A percentile compares a stretch with the other conserved stretches of the same genome.
Conservation (phyloP, 768 basidiomycete species). For the Ephemerocybe angulata region DNA sequence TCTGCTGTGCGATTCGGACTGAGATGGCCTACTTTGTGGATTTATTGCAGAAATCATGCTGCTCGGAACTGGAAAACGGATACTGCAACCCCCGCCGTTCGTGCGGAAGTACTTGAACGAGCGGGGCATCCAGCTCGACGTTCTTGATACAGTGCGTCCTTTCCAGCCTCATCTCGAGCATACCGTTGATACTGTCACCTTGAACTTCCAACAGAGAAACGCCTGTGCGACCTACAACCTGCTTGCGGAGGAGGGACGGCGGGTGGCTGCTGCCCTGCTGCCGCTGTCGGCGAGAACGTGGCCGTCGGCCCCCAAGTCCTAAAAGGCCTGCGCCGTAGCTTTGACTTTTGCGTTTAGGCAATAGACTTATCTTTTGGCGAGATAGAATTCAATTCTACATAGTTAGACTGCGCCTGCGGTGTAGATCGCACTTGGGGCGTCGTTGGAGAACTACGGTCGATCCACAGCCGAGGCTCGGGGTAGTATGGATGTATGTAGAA, state of each 20-base stretch:
- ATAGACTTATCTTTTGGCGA: too few relatives aligned
- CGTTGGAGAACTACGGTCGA: too few relatives aligned
- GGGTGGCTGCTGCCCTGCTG: conserved; percentile 87
- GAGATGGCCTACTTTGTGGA: background rate
- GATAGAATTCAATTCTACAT: too few relatives aligned
- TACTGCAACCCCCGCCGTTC: conserved; percentile 64
- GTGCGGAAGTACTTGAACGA: conserved; percentile 65
- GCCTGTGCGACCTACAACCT: conserved; percentile 96
- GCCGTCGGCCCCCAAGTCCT: conserved; percentile 19
- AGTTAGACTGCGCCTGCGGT: too few relatives aligned
- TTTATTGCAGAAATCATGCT: conserved; percentile 83
- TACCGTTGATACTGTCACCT: conserved; percentile 1
- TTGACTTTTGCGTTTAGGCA: too few relatives aligned
- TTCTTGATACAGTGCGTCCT: conserved; percentile 75
- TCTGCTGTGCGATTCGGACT: too few relatives aligned
- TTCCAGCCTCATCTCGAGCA: background rate
- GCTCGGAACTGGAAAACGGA: conserved; percentile 77
- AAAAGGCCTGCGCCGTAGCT: background rate
- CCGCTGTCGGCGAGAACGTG: conserved; percentile 58
- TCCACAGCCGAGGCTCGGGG: too few relatives aligned
- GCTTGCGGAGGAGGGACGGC: conserved; percentile 87
- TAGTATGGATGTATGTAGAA: too few relatives aligned
- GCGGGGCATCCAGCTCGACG: conserved; percentile 83
- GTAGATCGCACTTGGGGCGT: too few relatives aligned
- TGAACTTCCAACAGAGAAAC: conserved; percentile 59